These are phyloP conservation scores for Aphanomyces cochlioides DNA, from an alignment of 352 stramenopile genomes.

Conservation along the genomic window DNA sequence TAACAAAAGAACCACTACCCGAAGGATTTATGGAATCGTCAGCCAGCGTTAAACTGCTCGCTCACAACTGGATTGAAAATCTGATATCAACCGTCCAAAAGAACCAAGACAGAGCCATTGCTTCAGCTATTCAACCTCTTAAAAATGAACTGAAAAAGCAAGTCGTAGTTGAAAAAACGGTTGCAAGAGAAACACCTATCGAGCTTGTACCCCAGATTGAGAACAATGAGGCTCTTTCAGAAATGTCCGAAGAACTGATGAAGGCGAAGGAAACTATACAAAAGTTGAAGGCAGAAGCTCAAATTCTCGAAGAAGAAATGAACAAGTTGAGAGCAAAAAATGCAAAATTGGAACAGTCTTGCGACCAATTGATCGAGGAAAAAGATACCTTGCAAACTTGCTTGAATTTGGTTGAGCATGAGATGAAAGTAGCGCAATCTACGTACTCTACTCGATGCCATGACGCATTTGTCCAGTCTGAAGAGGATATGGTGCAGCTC, in stretches of 20 bases:
- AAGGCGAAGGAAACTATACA: constrained; percentile 1
- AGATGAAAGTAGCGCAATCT: neutral
- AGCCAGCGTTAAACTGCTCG: neutral
- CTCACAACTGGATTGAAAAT: neutral
- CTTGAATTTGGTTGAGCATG: neutral
- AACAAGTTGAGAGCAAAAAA: neutral
- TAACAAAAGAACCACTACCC: neutral
- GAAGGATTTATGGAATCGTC: neutral
- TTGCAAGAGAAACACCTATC: neutral
- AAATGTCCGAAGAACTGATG: neutral
- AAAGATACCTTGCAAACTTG: neutral
- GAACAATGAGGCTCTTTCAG: neutral
- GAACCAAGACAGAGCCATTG: constrained; percentile 2
- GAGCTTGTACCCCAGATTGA: neutral
- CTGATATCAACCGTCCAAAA: neutral
- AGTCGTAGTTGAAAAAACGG: neutral
- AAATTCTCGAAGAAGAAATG: neutral
- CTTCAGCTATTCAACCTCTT: neutral
- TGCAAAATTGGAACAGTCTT: neutral
- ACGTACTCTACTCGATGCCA: neutral
- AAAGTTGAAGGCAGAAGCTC: neutral
- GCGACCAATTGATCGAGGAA: neutral
- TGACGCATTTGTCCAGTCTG: constrained; percentile 3
- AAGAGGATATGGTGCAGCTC: neutral
- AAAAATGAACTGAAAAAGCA: constrained; percentile 7